Base-by-base conservation (phyloP, 225 moss, liverwort and hornwort genomes). In the Takakia lepidozioides region DNA sequence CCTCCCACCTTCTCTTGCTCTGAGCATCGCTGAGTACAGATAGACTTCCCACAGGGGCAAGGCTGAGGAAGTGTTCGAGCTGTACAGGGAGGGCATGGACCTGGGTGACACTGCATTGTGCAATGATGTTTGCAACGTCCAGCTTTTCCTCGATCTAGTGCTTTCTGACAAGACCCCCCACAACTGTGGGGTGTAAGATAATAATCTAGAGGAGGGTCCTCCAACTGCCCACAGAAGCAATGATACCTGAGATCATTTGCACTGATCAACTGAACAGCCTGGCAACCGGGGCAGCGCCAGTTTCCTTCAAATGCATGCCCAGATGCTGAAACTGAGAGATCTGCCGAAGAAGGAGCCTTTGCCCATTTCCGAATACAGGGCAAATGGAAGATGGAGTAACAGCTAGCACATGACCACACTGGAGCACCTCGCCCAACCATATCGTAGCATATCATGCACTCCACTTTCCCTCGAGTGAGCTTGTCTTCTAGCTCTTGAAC, bases 241-340 rank as follows among this genome's bases (percentile, higher is more conserved):
- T 64, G 62, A 59, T 98, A 98, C 26, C 77, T 76, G 35, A 98
- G 82, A 59, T 87, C 87, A 53, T 74, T 85, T 2, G 80, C 80
- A 46, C 73, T 48, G 37, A 75, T 70, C 50, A 82, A 69, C 65
- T 98, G 86, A 22, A 90, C 95, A 25, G 82, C 70, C 58, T 91
- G 95, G 52, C 95, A 98, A 9, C 95, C 95, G n/a, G 95, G 95
- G 58, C 95, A 98, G 38, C 95, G 74, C 95, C 95, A 98, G 54
- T 98, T 98, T 37, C 82, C 80, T 52, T 85, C 82, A 2, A 82
- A 42, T 17, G 63, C 72, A 10, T 81, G 59, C 51, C 64, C 65
- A 16, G 76, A 55, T 3, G 78, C 70, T 21, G 88, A 70, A 35
- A 86, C 61, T 10, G 95, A 73, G 17, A 76, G 34, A 45, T 98